These are phyloP conservation scores for Saturnispora besseyi DNA, from an alignment of 805 yeast species.

Conservation along the genomic window DNA sequence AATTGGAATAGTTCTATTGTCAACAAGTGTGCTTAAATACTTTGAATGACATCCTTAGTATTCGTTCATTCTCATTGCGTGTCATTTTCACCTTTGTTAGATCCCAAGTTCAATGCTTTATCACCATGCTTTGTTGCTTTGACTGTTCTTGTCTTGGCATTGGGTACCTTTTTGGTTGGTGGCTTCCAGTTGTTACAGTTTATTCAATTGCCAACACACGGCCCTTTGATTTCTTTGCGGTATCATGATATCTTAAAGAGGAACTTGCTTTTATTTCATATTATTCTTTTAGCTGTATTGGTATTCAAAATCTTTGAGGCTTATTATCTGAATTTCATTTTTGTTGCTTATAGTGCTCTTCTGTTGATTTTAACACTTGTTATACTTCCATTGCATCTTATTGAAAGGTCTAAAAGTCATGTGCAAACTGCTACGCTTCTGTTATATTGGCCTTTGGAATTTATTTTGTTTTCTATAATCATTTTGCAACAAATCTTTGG, in stretches of 20 bases:
- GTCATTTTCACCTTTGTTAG: constrained; percentile 18
- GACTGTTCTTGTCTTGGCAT: constrained; percentile 11
- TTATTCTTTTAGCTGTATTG: constrained; percentile 7
- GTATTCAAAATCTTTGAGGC: constrained; percentile 3
- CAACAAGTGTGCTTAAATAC: background rate
- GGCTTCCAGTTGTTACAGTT: constrained; percentile 15
- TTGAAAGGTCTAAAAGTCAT: constrained; percentile 35
- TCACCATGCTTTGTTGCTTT: constrained; percentile 26
- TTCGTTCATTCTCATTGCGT: background rate
- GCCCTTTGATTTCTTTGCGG: constrained; percentile 5
- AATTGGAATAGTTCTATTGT: background rate
- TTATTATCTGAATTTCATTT: constrained; percentile 4
- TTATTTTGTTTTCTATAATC: constrained; percentile 10
- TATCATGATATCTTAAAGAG: constrained; percentile 11
- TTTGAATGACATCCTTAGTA: background rate
- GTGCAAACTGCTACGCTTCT: constrained; percentile 32
- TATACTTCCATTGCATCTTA: constrained; percentile 34
- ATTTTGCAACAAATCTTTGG: constrained; percentile 28
- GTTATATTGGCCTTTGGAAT: constrained; percentile 33
- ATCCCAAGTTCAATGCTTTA: constrained; percentile 20
- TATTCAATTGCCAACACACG: constrained; percentile 9
- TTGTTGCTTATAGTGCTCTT: constrained; percentile 10
- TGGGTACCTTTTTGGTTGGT: constrained; percentile 14
- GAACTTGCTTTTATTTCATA: constrained; percentile 11
- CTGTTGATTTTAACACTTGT: constrained; percentile 16